Percentiles rank a stretch among this genome's conserved stretches.
These are phyloP conservation scores for Lignosus rhinocerotis DNA, from an alignment of 1,284 basidiomycete genomes.

Conservation along the genomic window DNA sequence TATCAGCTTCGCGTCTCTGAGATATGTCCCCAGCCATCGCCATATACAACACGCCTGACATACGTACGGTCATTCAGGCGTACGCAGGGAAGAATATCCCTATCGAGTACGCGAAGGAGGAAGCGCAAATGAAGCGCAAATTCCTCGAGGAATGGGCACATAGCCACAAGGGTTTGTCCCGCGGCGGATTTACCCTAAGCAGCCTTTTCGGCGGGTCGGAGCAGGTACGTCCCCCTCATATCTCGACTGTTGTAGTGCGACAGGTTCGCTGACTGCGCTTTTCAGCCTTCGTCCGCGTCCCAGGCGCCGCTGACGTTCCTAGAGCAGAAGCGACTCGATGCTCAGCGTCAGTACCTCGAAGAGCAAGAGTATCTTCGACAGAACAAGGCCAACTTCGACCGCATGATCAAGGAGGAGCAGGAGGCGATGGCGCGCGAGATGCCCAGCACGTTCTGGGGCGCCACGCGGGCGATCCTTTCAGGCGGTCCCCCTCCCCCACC, in stretches of 20 bases:
- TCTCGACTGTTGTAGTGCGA: not conserved
- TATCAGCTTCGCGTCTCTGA: not conserved
- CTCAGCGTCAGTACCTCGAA: slow-evolving; percentile 81
- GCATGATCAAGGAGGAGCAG: slow-evolving; percentile 79
- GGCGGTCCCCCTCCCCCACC: slow-evolving; percentile 19
- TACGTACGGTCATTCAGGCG: slow-evolving; percentile 83
- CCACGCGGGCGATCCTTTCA: slow-evolving; percentile 22
- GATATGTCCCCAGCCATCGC: slow-evolving; percentile 64
- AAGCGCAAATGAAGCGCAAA: slow-evolving; percentile 76
- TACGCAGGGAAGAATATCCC: slow-evolving; percentile 91
- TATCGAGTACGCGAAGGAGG: slow-evolving; percentile 85
- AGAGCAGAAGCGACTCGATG: slow-evolving; percentile 87
- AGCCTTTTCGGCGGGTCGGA: slow-evolving; percentile 57
- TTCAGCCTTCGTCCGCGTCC: slow-evolving; percentile 28
- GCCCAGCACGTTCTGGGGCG: slow-evolving; percentile 39
- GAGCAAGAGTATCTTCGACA: slow-evolving; percentile 87
- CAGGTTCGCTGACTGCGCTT: not conserved
- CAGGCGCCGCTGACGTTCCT: slow-evolving; percentile 80
- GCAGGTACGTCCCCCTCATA: slow-evolving; percentile 28
- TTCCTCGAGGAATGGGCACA: slow-evolving; percentile 85
- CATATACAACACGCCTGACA: slow-evolving; percentile 84
- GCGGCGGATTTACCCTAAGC: slow-evolving; percentile 57
- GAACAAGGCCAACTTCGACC: slow-evolving; percentile 82
- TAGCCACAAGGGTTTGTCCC: slow-evolving; percentile 45
- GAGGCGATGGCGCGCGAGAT: slow-evolving; percentile 71